Base-by-base conservation (phyloP, 108 stramenopile species). In the Skeletonema grethae region DNA sequence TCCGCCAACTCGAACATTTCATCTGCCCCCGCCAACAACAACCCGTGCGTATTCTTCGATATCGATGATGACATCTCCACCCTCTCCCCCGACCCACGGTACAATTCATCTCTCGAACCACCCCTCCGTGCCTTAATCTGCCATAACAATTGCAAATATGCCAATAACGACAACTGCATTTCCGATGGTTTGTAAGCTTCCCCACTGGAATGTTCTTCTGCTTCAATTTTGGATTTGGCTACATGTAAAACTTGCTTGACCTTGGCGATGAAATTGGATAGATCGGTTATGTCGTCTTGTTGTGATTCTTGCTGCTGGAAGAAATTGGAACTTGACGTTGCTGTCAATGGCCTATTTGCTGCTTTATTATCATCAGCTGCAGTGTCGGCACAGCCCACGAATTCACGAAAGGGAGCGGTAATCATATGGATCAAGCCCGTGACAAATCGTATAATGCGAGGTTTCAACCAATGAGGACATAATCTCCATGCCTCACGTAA, bases 1-100 rank as follows among this genome's bases (percentile, higher is more conserved):
- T 84, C 86, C 0, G 86, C 83, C 32, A 77, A 77, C 46, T 84
- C 83, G 41, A 87, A 73, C 25, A 30, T 36, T 66, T 76, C 73
- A 24, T 80, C 82, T 63, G 79, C 66, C 10, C 55, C 73, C 5
- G 70, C 8, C 5, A 80, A 28, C 39, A 80, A 28, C 30, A 68
- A 31, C 5, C 16, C 38, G 6, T 61, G 67, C 3, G 43, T 63
- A 9, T 34, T 24, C 0, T 50, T 11, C n/a, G 35, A 35, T 20
- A 11, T 2, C 10, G 36, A 10, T 38, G 36, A 10, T 10, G 36
- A 38, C 9, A 2, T 2, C 9, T 10, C 36, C 12, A 72, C 18
- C 20, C 31, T 12, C 1, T 20, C 24, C 35, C 81, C 81, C 16
- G 67, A 63, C 7, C 36, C 32, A 11, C 62, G 45, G 25, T 82